phyloP scores from a whole-genome alignment of 1,139 yeast species.

The Magnusiomyces clavatus region DNA sequence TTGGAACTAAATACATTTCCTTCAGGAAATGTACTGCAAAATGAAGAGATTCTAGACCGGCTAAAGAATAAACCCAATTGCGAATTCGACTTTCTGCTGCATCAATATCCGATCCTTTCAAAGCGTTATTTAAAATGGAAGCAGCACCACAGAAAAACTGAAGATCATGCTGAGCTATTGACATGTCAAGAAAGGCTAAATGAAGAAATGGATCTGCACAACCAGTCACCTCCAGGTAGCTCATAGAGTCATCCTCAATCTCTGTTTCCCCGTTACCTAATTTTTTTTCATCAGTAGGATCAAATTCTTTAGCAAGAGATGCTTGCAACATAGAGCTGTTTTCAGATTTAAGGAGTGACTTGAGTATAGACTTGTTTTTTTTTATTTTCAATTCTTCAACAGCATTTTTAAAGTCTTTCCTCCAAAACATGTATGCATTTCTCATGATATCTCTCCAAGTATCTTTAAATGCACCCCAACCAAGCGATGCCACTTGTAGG shows the following conservation, averaged over 20 bases:
- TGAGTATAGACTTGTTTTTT: no score
- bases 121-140: slow-evolving; percentile 68
- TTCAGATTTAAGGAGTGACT: no score
- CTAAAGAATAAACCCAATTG: slow-evolving; percentile 36
- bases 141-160: slow-evolving; percentile 80
- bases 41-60: slow-evolving; percentile 38
- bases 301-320: no score
- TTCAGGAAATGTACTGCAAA: slow-evolving; percentile 23
- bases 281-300: no score
- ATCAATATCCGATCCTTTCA: slow-evolving; percentile 50
- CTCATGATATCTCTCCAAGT: slow-evolving; percentile 57
- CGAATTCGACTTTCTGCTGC: slow-evolving; percentile 48
- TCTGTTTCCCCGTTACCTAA: no score
- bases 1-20: slow-evolving; percentile 21
- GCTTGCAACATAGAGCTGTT: no score
- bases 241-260: no score
- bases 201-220: slow-evolving; percentile 39
- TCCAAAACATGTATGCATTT: slow-evolving; percentile 57
- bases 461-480: slow-evolving; percentile 39
- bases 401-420: slow-evolving; percentile 13
- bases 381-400: slow-evolving; percentile 16
- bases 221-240: slow-evolving; percentile 17
- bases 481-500: slow-evolving; percentile 44
- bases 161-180: slow-evolving; percentile 68
- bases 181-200: slow-evolving; percentile 62